These are phyloP conservation scores for Canavalia ensiformis DNA, from an alignment of 306 rosid species.

Conservation along the genomic window DNA sequence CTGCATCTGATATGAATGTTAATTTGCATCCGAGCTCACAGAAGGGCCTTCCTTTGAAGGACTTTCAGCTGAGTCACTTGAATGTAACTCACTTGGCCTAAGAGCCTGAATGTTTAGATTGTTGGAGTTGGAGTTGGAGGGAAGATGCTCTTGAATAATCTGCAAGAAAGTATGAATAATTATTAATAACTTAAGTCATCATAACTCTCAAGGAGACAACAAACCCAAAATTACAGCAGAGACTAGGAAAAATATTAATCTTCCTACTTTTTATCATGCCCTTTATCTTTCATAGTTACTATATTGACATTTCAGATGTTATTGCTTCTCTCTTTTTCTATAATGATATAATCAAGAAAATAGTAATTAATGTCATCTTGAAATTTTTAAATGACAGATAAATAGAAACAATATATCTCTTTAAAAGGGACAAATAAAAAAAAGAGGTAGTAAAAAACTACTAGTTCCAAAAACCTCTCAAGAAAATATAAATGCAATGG, in stretches of 20 bases:
- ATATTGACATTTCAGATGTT: neutral
- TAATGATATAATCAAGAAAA: neutral
- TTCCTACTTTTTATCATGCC: neutral
- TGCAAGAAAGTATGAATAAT: constrained; percentile 40
- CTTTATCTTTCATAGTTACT: neutral
- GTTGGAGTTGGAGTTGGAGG: constrained; percentile 62
- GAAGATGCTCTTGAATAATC: constrained; percentile 75
- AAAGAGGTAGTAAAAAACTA: neutral
- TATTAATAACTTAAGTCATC: neutral
- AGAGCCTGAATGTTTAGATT: constrained; percentile 59
- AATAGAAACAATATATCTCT: neutral
- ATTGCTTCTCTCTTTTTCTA: neutral
- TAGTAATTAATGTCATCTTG: neutral
- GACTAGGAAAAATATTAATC: neutral
- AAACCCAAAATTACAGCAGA: neutral
- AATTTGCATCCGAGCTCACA: constrained; percentile 53
- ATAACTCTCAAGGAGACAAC: constrained; percentile 19
- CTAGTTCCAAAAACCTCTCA: constrained; percentile 9
- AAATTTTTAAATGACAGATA: neutral
- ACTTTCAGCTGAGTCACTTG: constrained; percentile 53
- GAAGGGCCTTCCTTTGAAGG: constrained; percentile 48
- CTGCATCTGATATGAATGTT: constrained; percentile 48
- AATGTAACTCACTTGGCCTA: constrained; percentile 54
- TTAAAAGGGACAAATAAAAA: neutral
- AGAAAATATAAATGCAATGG: neutral